These are phyloP conservation scores for Hysterangium stoloniferum DNA, from an alignment of 768 basidiomycete species.

Conservation along the genomic window DNA sequence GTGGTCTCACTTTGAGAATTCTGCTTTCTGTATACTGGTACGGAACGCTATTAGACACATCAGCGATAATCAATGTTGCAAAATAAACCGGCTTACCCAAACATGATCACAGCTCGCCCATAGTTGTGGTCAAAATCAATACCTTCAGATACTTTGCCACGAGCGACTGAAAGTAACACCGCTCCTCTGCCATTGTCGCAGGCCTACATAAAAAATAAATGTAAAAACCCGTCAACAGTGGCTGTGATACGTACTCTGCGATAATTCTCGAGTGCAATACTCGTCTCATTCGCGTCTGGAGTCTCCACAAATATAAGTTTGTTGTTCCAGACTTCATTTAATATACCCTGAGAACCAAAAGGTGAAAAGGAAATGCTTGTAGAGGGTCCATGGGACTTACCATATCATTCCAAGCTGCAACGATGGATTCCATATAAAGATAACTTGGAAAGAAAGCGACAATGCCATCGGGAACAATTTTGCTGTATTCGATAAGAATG, in stretches of 20 bases:
- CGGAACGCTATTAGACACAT: constrained; percentile 53
- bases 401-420: constrained; percentile 99
- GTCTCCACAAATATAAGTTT: constrained; percentile 99
- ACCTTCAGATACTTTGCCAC: constrained; percentile 99
- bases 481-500: constrained; percentile 96
- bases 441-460: constrained; percentile 99
- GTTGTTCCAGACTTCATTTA: constrained; percentile 99
- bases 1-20: constrained; percentile 66
- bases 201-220: constrained; percentile 43
- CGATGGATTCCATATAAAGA: constrained; percentile 99
- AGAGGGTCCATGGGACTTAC: constrained; percentile 37
- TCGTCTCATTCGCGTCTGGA: constrained; percentile 97
- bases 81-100: constrained; percentile 59
- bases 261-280: constrained; percentile 96
- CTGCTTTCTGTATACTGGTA: constrained; percentile 98
- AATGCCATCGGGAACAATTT: constrained; percentile 95
- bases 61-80: not conserved
- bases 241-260: constrained; percentile 59
- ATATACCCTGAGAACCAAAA: constrained; percentile 62
- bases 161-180: constrained; percentile 90
- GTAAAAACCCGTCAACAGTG: constrained; percentile 12
- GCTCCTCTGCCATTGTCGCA: constrained; percentile 98
- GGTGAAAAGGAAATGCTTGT: not conserved
- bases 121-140: constrained; percentile 99
- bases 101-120: constrained; percentile 98